A percentile compares a stretch with the other conserved stretches of the same genome.
Evolutionary conservation across 768 basidiomycete species (phyloP).

Genomic region (Lactifluus pinguis): DNA sequence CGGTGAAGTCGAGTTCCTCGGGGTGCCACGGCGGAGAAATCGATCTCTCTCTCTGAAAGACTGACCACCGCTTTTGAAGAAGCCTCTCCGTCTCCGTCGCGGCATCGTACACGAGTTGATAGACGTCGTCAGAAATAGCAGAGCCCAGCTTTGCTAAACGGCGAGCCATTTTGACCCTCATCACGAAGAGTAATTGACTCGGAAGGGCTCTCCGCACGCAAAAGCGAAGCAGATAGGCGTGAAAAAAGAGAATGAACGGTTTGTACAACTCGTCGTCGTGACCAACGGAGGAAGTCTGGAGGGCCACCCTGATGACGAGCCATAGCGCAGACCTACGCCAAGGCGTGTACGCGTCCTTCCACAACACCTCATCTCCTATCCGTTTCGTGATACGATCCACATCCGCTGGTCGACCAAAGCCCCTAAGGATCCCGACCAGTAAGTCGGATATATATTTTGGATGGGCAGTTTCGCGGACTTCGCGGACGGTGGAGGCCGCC

Average conservation of each 20-base stretch:
- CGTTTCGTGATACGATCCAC: neutral
- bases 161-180: no score
- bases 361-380: neutral
- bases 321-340: neutral
- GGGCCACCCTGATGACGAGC: neutral
- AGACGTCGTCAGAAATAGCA: neutral
- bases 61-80: neutral
- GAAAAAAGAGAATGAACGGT: no score
- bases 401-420: neutral
- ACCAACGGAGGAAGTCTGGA: neutral
- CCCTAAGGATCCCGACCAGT: neutral
- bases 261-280: no score
- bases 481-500: neutral
- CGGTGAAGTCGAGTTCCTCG: no score
- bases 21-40: no score
- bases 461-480: neutral
- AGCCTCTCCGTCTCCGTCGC: neutral
- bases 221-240: no score
- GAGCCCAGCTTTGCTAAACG: neutral
- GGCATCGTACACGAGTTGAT: neutral
- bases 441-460: neutral
- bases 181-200: no score
- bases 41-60: no score
- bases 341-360: neutral
- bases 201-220: no score